These are phyloP conservation scores for Myriosclerotinia duriaeana DNA, from an alignment of 2,329 filamentous ascomycete genomes.

Conservation along the genomic window DNA sequence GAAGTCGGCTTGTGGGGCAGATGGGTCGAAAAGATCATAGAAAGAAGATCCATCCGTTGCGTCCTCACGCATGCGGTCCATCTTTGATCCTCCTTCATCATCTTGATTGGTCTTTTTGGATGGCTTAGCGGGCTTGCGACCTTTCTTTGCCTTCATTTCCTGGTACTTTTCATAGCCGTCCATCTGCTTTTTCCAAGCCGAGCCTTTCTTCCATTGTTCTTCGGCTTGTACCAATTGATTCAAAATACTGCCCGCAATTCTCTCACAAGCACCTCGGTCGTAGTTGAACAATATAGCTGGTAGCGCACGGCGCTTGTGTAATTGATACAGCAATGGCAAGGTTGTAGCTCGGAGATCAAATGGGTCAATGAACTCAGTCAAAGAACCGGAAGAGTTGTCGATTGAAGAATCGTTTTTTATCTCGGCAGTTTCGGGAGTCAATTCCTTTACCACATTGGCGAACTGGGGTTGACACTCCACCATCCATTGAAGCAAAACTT, in stretches of 20 bases:
- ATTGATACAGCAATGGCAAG: slow-evolving; percentile 57
- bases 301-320: slow-evolving; percentile 63
- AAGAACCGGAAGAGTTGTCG: slow-evolving; percentile 28
- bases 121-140: slow-evolving; percentile 46
- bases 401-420: slow-evolving; percentile 15
- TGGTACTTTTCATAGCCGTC: slow-evolving; percentile 58
- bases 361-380: slow-evolving; percentile 32
- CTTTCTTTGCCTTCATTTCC: slow-evolving; percentile 47
- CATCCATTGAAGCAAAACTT: slow-evolving; percentile 60
- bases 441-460: slow-evolving; percentile 47
- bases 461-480: slow-evolving; percentile 48
- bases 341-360: slow-evolving; percentile 48
- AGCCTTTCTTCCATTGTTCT: slow-evolving; percentile 54
- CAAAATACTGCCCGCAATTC: slow-evolving; percentile 53
- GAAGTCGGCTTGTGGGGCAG: slow-evolving; percentile 61
- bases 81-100: slow-evolving; percentile 52
- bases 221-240: slow-evolving; percentile 56
- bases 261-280: slow-evolving; percentile 64
- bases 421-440: slow-evolving; percentile 38
- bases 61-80: slow-evolving; percentile 57
- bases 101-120: slow-evolving; percentile 48
- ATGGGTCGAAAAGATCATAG: slow-evolving; percentile 67
- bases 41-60: slow-evolving; percentile 54
- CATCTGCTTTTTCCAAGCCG: slow-evolving; percentile 61
- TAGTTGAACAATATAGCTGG: slow-evolving; percentile 79